Evolutionary conservation across 2,329 filamentous ascomycete genomes (phyloP), one percentile per base, ranked within the genome.

Genomic region (Penicillium aurantiogriseum): DNA sequence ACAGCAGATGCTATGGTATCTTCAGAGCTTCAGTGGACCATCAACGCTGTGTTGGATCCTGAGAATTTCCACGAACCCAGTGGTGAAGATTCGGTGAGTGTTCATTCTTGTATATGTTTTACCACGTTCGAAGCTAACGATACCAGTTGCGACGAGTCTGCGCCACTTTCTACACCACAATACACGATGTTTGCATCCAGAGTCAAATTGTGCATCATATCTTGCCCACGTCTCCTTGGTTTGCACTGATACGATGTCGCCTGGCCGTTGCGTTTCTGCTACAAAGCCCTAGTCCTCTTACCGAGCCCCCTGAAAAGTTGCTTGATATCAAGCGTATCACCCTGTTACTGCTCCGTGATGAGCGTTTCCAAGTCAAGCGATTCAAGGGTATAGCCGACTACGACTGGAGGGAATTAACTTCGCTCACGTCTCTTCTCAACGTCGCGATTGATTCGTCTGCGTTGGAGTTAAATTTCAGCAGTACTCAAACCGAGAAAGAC

Each of bases 401-500:
- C 17, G 77, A 96, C 73, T 96, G 90, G 73, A 77, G 80, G 17
- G 80, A 87, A 54, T 81, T 97, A 1, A 79, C 81, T 35, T 86
- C 89, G 2, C 80, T 86, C 17, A 79, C 90, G 4, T 76, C 81
- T 3, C 82, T 95, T 21, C 82, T 97, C 5, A 88, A 94, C 68
- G 83, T 91, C 39, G 88, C 85, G 17, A 80, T 97, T 51, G 90
- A 91, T 58, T 84, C 88, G 57, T 90, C 83, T 2, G 73, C 74
- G 64, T 72, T 60, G 53, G 71, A 63, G 54, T 53, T 67, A 7
- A 70, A 58, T 7, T 71, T 71, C 45, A 48, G 64, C 43, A 72
- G 76, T 47, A 62, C 61, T 47, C 68, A 67, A 46, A 68, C 71
- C 47, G 77, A 82, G 46, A 71, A 63, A 3, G 71, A 76, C 3